A percentile compares a stretch with the other conserved stretches of the same genome.
phyloP scores from a whole-genome alignment of 768 basidiomycete species.

The Psilocybe sp. region DNA sequence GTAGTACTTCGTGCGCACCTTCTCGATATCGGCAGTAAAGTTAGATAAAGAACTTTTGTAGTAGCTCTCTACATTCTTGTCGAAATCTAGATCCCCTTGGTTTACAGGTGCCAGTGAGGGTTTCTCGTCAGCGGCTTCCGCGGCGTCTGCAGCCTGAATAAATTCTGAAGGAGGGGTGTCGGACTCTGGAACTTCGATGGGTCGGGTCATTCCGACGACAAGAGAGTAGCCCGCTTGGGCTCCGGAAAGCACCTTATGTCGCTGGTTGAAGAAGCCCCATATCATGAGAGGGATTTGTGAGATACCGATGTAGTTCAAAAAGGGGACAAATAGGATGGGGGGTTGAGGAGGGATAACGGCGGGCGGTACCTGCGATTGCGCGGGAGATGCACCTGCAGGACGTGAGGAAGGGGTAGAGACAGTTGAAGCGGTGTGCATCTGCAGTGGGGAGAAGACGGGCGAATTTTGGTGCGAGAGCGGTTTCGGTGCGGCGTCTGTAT shows the following conservation, averaged over 20 bases:
- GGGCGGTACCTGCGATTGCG: slow-evolving; percentile 43
- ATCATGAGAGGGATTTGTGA: slow-evolving; percentile 86
- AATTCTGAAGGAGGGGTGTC: slow-evolving; percentile 10
- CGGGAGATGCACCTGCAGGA: slow-evolving; percentile 8
- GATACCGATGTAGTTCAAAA: slow-evolving; percentile 76
- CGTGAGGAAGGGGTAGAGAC: slow-evolving; percentile 6
- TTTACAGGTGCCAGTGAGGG: slow-evolving; percentile 2
- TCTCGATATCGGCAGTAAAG: slow-evolving; percentile 56
- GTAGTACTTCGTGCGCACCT: slow-evolving; percentile 77
- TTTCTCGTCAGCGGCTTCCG: slow-evolving; percentile 14
- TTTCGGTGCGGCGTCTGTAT: slow-evolving; percentile 15
- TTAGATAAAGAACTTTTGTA: slow-evolving; percentile 61
- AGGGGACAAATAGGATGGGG: slow-evolving; percentile 75
- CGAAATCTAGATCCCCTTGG: slow-evolving; percentile 74
- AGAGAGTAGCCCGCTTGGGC: slow-evolving; percentile 80
- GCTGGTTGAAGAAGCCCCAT: slow-evolving; percentile 89
- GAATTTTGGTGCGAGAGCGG: slow-evolving; percentile 22
- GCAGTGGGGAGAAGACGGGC: slow-evolving; percentile 32
- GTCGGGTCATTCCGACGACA: slow-evolving; percentile 59
- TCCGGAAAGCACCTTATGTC: slow-evolving; percentile 74
- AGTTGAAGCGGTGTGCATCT: slow-evolving; percentile 10
- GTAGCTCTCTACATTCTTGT: slow-evolving; percentile 59
- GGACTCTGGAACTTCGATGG: slow-evolving; percentile 43
- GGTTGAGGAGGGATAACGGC: slow-evolving; percentile 66
- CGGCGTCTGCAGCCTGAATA: slow-evolving; percentile 11